Evolutionary conservation across 352 stramenopile species (phyloP), one percentile per base, ranked within the genome.

Genomic region (Aphanomyces stellatus): DNA sequence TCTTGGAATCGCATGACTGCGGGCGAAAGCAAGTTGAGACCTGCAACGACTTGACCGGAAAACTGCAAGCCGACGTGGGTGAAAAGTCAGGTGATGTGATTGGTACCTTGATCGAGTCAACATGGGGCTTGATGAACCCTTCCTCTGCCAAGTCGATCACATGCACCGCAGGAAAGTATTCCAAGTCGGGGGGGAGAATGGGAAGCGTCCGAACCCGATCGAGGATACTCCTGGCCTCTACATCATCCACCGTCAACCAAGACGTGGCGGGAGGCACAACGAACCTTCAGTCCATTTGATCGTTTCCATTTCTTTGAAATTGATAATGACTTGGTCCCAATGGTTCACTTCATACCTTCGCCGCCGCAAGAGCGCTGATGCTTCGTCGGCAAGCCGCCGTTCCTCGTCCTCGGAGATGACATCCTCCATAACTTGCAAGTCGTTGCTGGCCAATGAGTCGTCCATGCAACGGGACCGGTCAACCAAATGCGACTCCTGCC

Each of bases 241-340:
- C 43, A 27, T 42, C 34, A 17, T n/a, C n/a, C n/a, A n/a, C n/a
- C n/a, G n/a, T n/a, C n/a, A n/a, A n/a, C n/a, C n/a, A n/a, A n/a
- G n/a, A n/a, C n/a, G n/a, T n/a, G n/a, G n/a, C n/a, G n/a, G n/a
- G n/a, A n/a, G n/a, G n/a, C n/a, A n/a, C n/a, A n/a, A n/a, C n/a
- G n/a, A n/a, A 71, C 76, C 76, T 25, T 69, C 43, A 60, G 79
- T 91, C 85, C 85, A 94, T 33, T 84, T 80, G 31, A 80, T 88
- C 41, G 82, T 81, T 63, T 94, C 85, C 83, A 92, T 94, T 74
- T 94, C 85, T 65, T 92, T 92, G 66, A 90, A 94, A 61, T 94
- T 91, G 73, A 94, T 67, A 62, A 94, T 94, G 31, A 86, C 82
- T 35, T 87, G 76, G 74, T 94, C 85, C 85, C 85, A 94, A 65